Conservation (phyloP, 805 yeast species). For the Kazachstania viticola region DNA sequence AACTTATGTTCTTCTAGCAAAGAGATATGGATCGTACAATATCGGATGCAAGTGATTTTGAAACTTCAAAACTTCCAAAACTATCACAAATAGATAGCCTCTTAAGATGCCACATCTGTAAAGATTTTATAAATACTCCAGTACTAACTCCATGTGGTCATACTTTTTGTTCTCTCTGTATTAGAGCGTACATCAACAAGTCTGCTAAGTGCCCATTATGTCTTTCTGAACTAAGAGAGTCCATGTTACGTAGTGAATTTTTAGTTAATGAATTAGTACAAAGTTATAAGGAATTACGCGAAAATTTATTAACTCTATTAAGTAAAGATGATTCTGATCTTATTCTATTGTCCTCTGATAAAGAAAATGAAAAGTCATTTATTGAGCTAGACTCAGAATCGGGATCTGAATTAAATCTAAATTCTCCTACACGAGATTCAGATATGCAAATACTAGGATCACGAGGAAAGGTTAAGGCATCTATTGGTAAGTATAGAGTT, state of each 20-base stretch:
- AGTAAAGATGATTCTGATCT: too few species aligned
- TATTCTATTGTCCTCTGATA: background rate
- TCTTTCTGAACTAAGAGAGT: conserved; percentile 54
- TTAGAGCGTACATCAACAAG: conserved; percentile 53
- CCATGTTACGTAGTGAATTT: conserved; percentile 54
- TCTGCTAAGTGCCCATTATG: conserved; percentile 70
- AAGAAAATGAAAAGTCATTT: conserved; percentile 8
- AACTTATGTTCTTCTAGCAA: too few species aligned
- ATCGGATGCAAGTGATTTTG: conserved; percentile 70
- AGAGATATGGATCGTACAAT: conserved; percentile 9
- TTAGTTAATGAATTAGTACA: conserved; percentile 59
- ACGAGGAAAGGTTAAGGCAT: conserved; percentile 14
- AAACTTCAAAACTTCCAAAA: conserved; percentile 39
- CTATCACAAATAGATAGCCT: conserved; percentile 55
- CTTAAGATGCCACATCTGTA: conserved; percentile 78
- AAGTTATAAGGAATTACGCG: conserved; percentile 37
- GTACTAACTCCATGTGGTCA: conserved; percentile 79
- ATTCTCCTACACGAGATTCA: too few species aligned
- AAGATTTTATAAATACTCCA: conserved; percentile 70
- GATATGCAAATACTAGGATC: conserved; percentile 8
- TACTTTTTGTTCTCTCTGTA: conserved; percentile 81
- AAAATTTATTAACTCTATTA: conserved; percentile 1
- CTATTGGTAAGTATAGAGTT: too few species aligned
- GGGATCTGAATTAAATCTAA: background rate
- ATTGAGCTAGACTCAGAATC: conserved; percentile 25